Base-by-base conservation (phyloP, 768 basidiomycete genomes). In the Suillus variegatus region DNA sequence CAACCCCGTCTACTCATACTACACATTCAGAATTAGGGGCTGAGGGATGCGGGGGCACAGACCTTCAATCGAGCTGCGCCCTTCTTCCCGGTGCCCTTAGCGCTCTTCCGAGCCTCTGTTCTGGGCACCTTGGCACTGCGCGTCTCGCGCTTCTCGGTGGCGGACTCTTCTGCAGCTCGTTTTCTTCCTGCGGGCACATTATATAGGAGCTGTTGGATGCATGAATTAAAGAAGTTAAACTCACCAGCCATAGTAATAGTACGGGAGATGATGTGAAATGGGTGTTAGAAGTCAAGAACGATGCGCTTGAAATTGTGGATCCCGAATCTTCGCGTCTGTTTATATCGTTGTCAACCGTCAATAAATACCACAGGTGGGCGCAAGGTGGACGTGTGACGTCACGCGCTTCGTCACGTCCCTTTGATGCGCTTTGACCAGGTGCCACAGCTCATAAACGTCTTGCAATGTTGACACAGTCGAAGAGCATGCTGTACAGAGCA, bases 81-180 rank as follows among this genome's bases (percentile, higher is more conserved):
- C 58, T 77, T 80, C 54, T 75, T 77, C 47, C 74, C 76, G 1
- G 73, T 73, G 62, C 69, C 75, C 62, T 74, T 79, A 46, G 80
- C 65, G 43, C 76, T 65, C 25, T 74, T 71, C 25, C 69, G 62
- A 40, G 70, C 68, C 40, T 79, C 79, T 28, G 81, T 85, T 75
- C 84, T 89, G 8, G 85, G 78, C 1, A 77, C 78, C 73, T 87
- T 88, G 47, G 84, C 77, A 49, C 82, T 79, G 66, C 85, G 82
- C 22, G 84, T 79, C 66, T 75, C 77, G 54, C 75, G 75, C 64
- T 73, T 76, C 60, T 63, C 75, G 10, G 74, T 64, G 25, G 69
- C 65, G 25, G 72, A 72, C 8, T 79, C 82, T 8, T 80, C 77
- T 38, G 84, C 79, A 62, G 80, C 68, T 61, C 86, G 81, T 72